phyloP scores from a whole-genome alignment of 2,329 filamentous ascomycete genomes.

The Daldinia sp. region DNA sequence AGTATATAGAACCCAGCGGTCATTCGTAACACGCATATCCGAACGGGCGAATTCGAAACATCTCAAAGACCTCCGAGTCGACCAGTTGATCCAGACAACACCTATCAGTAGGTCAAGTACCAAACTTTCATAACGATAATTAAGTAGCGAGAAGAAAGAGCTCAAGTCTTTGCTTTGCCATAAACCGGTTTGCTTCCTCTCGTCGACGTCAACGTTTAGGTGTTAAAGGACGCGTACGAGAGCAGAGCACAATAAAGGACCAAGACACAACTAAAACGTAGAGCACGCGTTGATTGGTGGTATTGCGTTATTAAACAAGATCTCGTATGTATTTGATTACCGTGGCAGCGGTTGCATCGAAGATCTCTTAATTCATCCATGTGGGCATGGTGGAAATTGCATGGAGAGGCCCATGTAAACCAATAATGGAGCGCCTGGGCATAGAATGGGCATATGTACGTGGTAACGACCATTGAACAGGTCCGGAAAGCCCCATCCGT shows the following conservation, averaged over 20 bases:
- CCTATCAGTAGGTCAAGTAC: too few relatives aligned
- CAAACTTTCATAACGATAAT: too few relatives aligned
- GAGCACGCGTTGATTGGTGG: background rate
- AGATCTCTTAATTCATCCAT: constrained; percentile 19
- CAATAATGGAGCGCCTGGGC: background rate
- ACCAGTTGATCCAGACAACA: too few relatives aligned
- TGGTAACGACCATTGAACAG: background rate
- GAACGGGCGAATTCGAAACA: background rate
- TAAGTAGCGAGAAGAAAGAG: background rate
- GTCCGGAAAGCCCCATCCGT: constrained; percentile 17
- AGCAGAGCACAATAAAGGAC: background rate
- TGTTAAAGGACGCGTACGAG: background rate
- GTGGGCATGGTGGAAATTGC: constrained; percentile 26
- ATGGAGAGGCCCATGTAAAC: constrained; percentile 10
- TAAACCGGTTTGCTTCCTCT: background rate
- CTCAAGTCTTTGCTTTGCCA: background rate
- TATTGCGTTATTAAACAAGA: constrained; percentile 9
- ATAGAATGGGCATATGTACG: background rate
- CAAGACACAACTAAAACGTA: background rate
- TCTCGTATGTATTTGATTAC: constrained; percentile 34
- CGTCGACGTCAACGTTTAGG: background rate
- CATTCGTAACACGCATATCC: background rate
- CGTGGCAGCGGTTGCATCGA: constrained; percentile 16
- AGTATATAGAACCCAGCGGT: background rate
- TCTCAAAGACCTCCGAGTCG: too few relatives aligned